Base-by-base conservation (phyloP, 257 asterid genomes). In the Plantago major region DNA sequence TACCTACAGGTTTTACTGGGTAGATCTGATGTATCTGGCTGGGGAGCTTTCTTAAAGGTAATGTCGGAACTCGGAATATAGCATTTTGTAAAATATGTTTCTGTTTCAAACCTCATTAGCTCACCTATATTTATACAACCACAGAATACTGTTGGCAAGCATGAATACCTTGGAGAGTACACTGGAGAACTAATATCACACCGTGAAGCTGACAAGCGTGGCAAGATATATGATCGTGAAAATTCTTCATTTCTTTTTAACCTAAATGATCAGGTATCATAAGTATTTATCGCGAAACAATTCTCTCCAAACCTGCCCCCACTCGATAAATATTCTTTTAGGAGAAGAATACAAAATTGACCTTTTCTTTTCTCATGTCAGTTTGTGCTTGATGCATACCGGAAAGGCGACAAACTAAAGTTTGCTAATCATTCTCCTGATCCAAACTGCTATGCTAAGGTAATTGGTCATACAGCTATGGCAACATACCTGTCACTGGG, bases 1-100 rank as follows among this genome's bases (percentile, higher is more conserved):
- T 13, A 22, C 57, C 9, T 69, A 42, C 67, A 93, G 97, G 94
- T 93, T 74, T 77, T 89, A 74, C 84, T 93, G 65, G 99, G 99
- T 49, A 75, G 87, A 75, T 93, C 99, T 56, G 95, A 93, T 59
- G 72, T 89, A 42, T 89, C 97, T 76, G 99, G 99, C 61, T 89
- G 99, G 97, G 99, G 99, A 63, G 99, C 99, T 57, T 93, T 93
- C 85, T 70, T 93, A 83, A 89, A 93, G 97, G 99, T 89, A 82
- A 55, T 58, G 57, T 64, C 63, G 18, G 48, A 62, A 70, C 52
- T 64, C 63, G 18, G 48, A 62, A 70, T 55, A 49, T 44, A 54
- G 38, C 42, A 14, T 58, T 46, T 37, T 68, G 66, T 62, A 30
- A 11, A 7, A 7, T 33, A 33, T 33, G 18, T 69, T 60, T 14